These are phyloP conservation scores for Cichorium intybus DNA, from an alignment of 140 eudicot species.

Conservation along the genomic window DNA sequence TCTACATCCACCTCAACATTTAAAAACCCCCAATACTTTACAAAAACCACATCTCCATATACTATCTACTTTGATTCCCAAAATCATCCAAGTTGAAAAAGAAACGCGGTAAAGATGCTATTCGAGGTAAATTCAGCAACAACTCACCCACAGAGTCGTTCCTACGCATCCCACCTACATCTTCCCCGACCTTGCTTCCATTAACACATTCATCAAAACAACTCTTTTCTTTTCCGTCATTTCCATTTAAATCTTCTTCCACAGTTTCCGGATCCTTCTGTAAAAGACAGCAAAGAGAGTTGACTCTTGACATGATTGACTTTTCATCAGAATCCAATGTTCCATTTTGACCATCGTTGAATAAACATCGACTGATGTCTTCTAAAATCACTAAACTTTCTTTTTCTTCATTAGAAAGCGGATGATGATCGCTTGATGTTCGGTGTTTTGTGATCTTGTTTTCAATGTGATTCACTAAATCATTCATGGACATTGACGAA, in stretches of 20 bases:
- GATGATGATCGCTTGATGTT: conserved; percentile 34
- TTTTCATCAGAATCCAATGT: conserved; percentile 61
- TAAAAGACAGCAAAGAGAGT: conserved; percentile 88
- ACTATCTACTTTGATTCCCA: conserved; percentile 44
- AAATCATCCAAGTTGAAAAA: conserved; percentile 56
- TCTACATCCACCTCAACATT: conserved; percentile 1
- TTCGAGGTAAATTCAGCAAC: conserved; percentile 81
- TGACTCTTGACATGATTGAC: conserved; percentile 68
- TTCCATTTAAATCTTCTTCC: too few species aligned
- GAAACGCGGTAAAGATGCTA: conserved; percentile 82
- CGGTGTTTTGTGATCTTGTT: conserved; percentile 61
- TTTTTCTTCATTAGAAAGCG: conserved; percentile 51
- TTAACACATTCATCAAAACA: conserved; percentile 9
- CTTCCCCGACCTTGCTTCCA: conserved; percentile 29
- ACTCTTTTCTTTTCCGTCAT: conserved; percentile 7
- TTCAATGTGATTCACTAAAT: conserved; percentile 75
- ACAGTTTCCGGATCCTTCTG: conserved; percentile 52
- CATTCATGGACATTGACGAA: conserved; percentile 80
- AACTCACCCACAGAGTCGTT: conserved; percentile 84
- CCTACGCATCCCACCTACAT: conserved; percentile 55
- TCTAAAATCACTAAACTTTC: conserved; percentile 53
- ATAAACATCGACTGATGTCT: conserved; percentile 66
- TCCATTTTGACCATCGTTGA: conserved; percentile 46
- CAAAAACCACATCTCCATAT: conserved; percentile 22
- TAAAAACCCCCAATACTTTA: conserved; percentile 16